phyloP scores from a whole-genome alignment of 2,329 filamentous ascomycete species.

The Fusarium guadeloupense region DNA sequence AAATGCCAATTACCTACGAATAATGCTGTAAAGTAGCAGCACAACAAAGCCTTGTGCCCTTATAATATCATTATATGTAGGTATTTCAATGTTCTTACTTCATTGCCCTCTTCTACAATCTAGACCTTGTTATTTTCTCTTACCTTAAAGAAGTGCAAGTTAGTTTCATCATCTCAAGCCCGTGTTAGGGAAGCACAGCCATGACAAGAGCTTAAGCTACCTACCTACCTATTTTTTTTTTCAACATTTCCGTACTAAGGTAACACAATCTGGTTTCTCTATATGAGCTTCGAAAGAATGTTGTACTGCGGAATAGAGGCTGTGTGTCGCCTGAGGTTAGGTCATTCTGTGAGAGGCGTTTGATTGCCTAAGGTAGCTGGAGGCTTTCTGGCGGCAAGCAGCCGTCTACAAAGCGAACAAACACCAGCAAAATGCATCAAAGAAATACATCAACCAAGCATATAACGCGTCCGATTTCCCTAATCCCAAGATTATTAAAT shows the following conservation, averaged over 20 bases:
- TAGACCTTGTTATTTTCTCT: conserved; percentile 5
- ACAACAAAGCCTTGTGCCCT: not conserved
- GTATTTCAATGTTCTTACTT: not conserved
- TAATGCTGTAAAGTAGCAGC: not conserved
- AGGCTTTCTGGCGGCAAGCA: conserved; percentile 4
- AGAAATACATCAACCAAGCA: not conserved
- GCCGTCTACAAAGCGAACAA: not conserved
- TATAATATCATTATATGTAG: not conserved
- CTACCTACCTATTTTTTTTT: not conserved
- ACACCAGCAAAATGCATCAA: not conserved
- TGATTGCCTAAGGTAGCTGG: conserved; percentile 1
- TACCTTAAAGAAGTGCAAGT: not conserved
- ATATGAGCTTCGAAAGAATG: not conserved
- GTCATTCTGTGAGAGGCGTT: not conserved
- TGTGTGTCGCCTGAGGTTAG: conserved; percentile 4
- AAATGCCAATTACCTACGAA: not conserved
- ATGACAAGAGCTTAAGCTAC: conserved; percentile 1
- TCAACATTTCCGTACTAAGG: not conserved
- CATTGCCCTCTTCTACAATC: not conserved
- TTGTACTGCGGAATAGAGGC: not conserved
- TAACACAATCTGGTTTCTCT: not conserved
- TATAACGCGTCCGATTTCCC: too few species aligned
- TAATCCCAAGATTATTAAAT: too few species aligned
- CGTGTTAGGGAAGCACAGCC: too few species aligned
- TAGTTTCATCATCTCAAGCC: too few species aligned